phyloP scores from a whole-genome alignment of 2,329 filamentous ascomycete genomes.

The Blastomyces emzantsi region DNA sequence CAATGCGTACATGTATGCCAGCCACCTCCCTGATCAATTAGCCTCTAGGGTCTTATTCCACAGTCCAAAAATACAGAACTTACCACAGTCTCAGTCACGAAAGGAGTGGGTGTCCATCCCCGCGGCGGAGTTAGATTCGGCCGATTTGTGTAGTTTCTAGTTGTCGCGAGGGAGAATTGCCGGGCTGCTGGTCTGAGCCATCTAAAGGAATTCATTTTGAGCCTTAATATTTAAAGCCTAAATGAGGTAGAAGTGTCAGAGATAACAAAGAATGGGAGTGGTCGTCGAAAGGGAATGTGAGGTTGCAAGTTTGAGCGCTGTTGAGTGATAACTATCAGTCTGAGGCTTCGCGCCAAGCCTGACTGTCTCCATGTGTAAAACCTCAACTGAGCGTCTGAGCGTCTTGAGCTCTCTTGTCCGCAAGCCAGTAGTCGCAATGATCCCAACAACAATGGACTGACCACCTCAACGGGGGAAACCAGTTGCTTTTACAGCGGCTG shows the following conservation, averaged over 20 bases:
- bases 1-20: constrained; percentile 63
- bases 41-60: background rate
- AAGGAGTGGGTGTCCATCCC: constrained; percentile 45
- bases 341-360: constrained; percentile 1
- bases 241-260: background rate
- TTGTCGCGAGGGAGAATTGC: constrained; percentile 8
- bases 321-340: background rate
- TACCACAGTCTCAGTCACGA: constrained; percentile 48
- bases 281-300: background rate
- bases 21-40: constrained; percentile 52
- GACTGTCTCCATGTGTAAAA: background rate
- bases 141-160: constrained; percentile 13
- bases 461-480: background rate
- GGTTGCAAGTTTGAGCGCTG: background rate
- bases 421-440: background rate
- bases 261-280: background rate
- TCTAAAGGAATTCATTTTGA: constrained; percentile 15
- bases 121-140: constrained; percentile 25
- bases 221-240: background rate
- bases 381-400: background rate
- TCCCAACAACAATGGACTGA: background rate
- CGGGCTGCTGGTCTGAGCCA: constrained; percentile 13
- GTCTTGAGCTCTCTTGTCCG: background rate
- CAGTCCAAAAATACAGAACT: constrained; percentile 26
- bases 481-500: background rate